These are phyloP conservation scores for Ceratocystis smalleyi DNA, from an alignment of 2,329 filamentous ascomycete genomes.

Conservation along the genomic window DNA sequence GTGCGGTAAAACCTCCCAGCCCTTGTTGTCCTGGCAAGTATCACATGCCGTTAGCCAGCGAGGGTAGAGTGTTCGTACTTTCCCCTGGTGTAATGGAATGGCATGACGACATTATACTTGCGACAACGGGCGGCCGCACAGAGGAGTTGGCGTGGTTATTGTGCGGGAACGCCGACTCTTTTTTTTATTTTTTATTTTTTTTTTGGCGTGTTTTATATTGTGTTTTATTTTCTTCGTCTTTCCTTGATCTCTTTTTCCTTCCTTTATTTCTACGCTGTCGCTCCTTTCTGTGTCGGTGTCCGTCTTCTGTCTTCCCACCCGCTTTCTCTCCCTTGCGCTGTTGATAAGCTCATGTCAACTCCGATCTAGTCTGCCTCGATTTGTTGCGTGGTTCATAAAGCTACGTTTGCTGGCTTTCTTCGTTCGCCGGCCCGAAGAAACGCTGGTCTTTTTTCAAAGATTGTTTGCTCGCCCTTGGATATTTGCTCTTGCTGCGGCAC, in stretches of 20 bases:
- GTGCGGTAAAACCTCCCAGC: not conserved
- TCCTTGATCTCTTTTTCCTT: not conserved
- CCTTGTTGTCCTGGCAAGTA: not conserved
- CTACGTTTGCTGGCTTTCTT: not conserved
- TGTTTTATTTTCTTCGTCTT: not conserved
- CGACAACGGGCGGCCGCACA: not conserved
- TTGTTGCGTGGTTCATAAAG: not conserved
- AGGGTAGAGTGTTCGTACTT: not conserved
- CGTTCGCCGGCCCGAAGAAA: not conserved
- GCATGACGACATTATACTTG: not conserved
- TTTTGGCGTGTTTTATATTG: not conserved
- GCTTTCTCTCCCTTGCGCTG: not conserved
- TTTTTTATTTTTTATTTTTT: not conserved
- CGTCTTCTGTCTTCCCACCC: not conserved
- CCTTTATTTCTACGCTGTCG: not conserved
- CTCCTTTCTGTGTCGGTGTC: not conserved
- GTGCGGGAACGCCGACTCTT: not conserved
- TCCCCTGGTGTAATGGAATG: not conserved
- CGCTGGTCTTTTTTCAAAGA: not conserved
- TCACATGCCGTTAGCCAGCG: not conserved
- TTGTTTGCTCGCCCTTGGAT: not conserved
- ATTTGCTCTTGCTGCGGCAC: too few species aligned
- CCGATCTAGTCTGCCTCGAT: not conserved
- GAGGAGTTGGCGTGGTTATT: not conserved
- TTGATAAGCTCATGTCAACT: not conserved